Percentiles rank a stretch among this genome's conserved stretches.
These are phyloP conservation scores for Gillenia trifoliata DNA, from an alignment of 306 rosid species.

Conservation along the genomic window DNA sequence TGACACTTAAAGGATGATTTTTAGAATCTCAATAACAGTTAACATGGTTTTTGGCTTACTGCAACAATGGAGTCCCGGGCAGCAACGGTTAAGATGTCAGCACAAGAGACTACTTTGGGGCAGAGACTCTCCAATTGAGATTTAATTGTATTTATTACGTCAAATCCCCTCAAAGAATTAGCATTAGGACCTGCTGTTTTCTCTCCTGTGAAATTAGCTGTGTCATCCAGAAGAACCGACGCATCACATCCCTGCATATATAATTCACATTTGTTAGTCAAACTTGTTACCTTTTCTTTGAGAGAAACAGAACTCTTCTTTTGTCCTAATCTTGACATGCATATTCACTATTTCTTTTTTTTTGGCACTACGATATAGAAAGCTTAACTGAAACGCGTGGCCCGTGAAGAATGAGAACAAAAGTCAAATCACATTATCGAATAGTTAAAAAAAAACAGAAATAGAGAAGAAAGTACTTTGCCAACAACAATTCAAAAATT, in stretches of 20 bases:
- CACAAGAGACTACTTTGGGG: slow-evolving; percentile 55
- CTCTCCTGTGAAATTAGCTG: slow-evolving; percentile 61
- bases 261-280: not conserved
- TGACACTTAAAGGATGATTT: not conserved
- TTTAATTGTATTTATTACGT: slow-evolving; percentile 53
- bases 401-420: not conserved
- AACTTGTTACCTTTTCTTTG: not conserved
- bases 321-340: not conserved
- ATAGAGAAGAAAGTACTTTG: not conserved
- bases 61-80: slow-evolving; percentile 61
- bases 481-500: not conserved
- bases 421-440: not conserved
- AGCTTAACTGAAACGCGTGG: not conserved
- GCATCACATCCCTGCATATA: slow-evolving; percentile 64
- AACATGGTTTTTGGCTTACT: slow-evolving; percentile 21
- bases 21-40: not conserved
- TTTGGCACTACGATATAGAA: not conserved
- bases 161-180: slow-evolving; percentile 50
- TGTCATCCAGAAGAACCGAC: slow-evolving; percentile 56
- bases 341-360: not conserved
- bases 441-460: not conserved
- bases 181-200: slow-evolving; percentile 46
- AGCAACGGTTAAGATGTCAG: slow-evolving; percentile 56
- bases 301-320: not conserved
- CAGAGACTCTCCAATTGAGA: slow-evolving; percentile 41